phyloP scores from a whole-genome alignment of 1,139 yeast genomes.

The Geotrichum candidum region DNA sequence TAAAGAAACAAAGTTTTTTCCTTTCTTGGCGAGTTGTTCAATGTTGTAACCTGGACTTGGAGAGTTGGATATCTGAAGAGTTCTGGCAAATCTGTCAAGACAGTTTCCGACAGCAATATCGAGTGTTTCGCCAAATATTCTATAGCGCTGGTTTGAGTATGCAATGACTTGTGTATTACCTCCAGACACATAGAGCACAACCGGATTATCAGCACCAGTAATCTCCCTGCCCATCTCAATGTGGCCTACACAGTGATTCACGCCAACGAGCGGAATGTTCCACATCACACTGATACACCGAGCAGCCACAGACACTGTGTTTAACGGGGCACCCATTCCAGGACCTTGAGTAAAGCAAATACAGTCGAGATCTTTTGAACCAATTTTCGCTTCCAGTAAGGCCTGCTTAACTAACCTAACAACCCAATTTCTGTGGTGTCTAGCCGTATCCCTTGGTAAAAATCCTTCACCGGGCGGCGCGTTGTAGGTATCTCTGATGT shows the following conservation, averaged over 20 bases:
- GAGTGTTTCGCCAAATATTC: conserved; percentile 94
- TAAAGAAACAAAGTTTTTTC: conserved; percentile 61
- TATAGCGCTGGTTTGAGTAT: conserved; percentile 82
- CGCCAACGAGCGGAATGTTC: conserved; percentile 84
- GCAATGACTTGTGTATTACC: conserved; percentile 98
- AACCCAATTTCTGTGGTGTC: conserved; percentile 96
- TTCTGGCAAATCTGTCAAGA: conserved; percentile 90
- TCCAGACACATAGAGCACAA: conserved; percentile 92
- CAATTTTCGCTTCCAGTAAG: conserved; percentile 54
- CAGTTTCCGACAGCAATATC: conserved; percentile 98
- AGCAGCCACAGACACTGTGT: conserved; percentile 89
- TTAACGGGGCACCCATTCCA: conserved; percentile 98
- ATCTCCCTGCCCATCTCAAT: conserved; percentile 98
- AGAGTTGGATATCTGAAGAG: conserved; percentile 77
- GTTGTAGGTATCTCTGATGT: conserved; percentile 87
- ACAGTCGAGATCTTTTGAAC: conserved; percentile 62
- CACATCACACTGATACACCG: conserved; percentile 77
- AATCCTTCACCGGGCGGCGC: conserved; percentile 99
- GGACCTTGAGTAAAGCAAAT: conserved; percentile 97
- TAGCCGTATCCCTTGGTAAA: conserved; percentile 89
- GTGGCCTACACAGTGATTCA: conserved; percentile 95
- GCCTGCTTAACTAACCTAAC: conserved; percentile 69
- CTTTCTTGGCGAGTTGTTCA: conserved; percentile 83
- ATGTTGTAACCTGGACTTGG: conserved; percentile 98
- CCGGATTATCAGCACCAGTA: conserved; percentile 92